Base-by-base conservation (phyloP, 2,329 filamentous ascomycete genomes). In the Fusarium longipes region DNA sequence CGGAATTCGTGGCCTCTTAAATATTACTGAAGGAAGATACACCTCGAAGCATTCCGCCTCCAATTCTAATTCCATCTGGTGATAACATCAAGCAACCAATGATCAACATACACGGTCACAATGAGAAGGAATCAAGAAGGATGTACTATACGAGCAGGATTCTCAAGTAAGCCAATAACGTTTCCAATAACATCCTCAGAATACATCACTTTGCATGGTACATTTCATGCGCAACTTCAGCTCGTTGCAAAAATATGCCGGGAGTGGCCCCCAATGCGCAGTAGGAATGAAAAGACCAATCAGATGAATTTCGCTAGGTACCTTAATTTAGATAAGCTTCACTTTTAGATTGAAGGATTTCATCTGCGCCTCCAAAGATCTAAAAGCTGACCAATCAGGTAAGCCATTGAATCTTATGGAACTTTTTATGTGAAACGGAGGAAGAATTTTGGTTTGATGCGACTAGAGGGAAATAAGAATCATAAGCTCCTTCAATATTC, bases 321-420 rank as follows among this genome's bases (percentile, higher is more conserved):
- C 30, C 12, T 36, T 38, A 20, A 48, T 48, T 48, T 48, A 36
- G 22, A 48, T 36, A 48, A 48, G 45, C 30, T 48, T 48, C 20
- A 17, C 24, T 25, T 18, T 18, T 48, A 18, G 45, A 18, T 48
- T 22, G 45, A 48, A 48, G 45, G n/a, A 48, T 48, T 48, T 20
- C 22, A 10, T 20, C 45, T 36, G 30, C 45, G 45, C 45, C 45
- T 15, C 45, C 3, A n/a, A 10, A 36, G 45, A 48, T 48, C 17
- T 35, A 8, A n/a, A 29, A 8, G 3, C 4, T 29, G n/a, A 6
- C 40, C 40, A 43, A 43, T 43, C 17, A 43, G 11, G n/a, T n/a
- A n/a, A n/a, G n/a, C n/a, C n/a, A n/a, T n/a, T n/a, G n/a, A n/a
- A n/a, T n/a, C n/a, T n/a, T n/a, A n/a, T n/a, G n/a, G n/a, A n/a